These are phyloP conservation scores for Aspergillus niger DNA, from an alignment of 2,329 filamentous ascomycete species.

Conservation along the genomic window DNA sequence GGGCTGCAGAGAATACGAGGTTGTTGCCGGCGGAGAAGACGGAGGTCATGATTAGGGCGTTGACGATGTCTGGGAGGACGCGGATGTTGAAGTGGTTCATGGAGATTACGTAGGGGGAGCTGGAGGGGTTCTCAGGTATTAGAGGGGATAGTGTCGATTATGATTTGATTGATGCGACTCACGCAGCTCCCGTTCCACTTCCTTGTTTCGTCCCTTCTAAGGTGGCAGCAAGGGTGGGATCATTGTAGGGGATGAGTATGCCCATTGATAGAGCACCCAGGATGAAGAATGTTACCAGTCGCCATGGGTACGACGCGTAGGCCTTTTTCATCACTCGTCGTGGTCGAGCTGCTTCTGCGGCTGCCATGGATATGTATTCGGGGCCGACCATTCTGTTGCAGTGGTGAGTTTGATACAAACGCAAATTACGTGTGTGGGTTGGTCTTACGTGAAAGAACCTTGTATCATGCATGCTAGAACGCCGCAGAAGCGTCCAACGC, in stretches of 20 bases:
- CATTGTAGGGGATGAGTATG: conserved; percentile 68
- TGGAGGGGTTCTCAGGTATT: not conserved
- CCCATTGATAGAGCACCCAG: conserved; percentile 69
- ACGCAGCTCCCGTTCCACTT: conserved; percentile 60
- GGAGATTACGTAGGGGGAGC: conserved; percentile 65
- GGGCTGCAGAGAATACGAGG: conserved; percentile 64
- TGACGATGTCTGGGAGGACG: conserved; percentile 67
- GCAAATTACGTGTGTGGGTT: no score
- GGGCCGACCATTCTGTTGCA: conserved; percentile 57
- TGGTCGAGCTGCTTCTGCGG: conserved; percentile 69
- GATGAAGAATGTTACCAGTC: conserved; percentile 72
- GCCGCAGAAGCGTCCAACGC: conserved; percentile 55
- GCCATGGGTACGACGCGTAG: conserved; percentile 73
- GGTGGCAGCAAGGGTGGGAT: conserved; percentile 59
- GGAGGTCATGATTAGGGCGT: conserved; percentile 67
- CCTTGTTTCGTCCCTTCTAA: conserved; percentile 42
- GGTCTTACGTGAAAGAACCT: conserved; percentile 58
- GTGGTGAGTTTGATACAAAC: not conserved
- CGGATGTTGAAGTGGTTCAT: conserved; percentile 65
- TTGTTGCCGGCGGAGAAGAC: conserved; percentile 67
- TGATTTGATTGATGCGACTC: not conserved
- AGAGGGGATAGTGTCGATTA: not conserved
- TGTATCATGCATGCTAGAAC: conserved; percentile 71
- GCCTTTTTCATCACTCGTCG: conserved; percentile 69
- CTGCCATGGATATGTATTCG: conserved; percentile 62